These are phyloP conservation scores for Mycena sp. DNA, from an alignment of 1,284 basidiomycete species.

Conservation along the genomic window DNA sequence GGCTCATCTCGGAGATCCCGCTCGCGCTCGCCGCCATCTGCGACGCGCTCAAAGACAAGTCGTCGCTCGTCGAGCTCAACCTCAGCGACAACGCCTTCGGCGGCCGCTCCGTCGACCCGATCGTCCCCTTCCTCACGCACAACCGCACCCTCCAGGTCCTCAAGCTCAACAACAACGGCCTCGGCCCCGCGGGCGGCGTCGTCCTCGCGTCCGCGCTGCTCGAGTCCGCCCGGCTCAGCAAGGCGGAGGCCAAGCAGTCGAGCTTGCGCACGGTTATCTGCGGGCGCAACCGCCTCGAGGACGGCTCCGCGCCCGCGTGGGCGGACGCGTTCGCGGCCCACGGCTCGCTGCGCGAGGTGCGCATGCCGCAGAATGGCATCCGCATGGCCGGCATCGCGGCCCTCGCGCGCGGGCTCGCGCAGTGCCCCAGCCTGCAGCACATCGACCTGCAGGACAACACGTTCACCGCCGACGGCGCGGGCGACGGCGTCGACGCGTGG, in stretches of 20 bases:
- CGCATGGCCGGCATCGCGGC: conserved; percentile 92
- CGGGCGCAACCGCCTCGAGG: conserved; percentile 94
- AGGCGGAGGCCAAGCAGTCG: conserved; percentile 72
- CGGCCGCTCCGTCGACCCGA: conserved; percentile 93
- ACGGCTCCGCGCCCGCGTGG: conserved; percentile 88
- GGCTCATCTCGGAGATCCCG: conserved; percentile 96
- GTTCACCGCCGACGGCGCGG: conserved; percentile 74
- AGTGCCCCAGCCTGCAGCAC: conserved; percentile 74
- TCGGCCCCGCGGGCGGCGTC: conserved; percentile 91
- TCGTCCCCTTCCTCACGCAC: conserved; percentile 88
- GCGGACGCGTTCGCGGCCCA: conserved; percentile 91
- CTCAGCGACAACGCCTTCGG: conserved; percentile 98
- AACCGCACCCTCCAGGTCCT: conserved; percentile 86
- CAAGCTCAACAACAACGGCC: conserved; percentile 96
- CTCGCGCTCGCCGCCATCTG: conserved; percentile 90
- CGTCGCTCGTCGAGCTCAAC: conserved; percentile 87
- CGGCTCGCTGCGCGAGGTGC: conserved; percentile 85
- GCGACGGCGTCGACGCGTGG: conserved; percentile 69
- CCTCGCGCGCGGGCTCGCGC: conserved; percentile 80
- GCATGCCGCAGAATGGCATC: conserved; percentile 98
- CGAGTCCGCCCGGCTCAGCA: conserved; percentile 78
- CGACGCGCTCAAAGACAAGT: conserved; percentile 84
- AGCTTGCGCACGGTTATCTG: conserved; percentile 89
- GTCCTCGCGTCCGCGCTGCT: conserved; percentile 89
- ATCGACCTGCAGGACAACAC: conserved; percentile 98